Base-by-base conservation (phyloP, 352 stramenopile genomes). In the Phytophthora ramorum region DNA sequence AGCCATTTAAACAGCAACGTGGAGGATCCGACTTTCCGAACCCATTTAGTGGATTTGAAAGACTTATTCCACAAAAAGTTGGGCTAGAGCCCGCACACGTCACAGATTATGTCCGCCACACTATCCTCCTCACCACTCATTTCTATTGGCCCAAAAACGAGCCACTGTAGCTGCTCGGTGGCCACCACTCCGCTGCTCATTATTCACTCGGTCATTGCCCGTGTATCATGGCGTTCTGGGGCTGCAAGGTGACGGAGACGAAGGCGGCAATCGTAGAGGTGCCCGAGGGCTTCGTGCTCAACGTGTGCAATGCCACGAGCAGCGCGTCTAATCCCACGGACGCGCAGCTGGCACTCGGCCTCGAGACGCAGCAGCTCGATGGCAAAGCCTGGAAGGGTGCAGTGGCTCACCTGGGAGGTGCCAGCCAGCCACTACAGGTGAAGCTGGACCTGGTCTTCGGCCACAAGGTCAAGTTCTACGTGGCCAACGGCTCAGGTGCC, bases 371-470 rank as follows among this genome's bases (percentile, higher is more conserved):
- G 63, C 84, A 90, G 65, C 79, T 93, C 34, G 82, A 93, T 60
- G 55, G 58, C 44, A 82, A 78, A 46, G 34, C 56, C 26, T 93
- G 80, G 80, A 93, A 93, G 71, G 84, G 82, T 22, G 72, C 79
- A 5, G 84, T 91, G 26, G 76, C 78, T 17, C 80, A 93, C 51
- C 66, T 93, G 38, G 38, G 38, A 20, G 80, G 79, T 45, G 65
- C 58, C 8, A 63, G 69, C 49, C 69, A 85, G 63, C 78, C 74
- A 30, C 71, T 87, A 54, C 81, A 92, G 62, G 72, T 86, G 34
- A 95, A 95, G 64, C 67, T 95, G 20, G 87, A 95, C 70, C 63
- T 95, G n/a, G 87, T 95, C 9, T 89, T 95, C 49, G 73, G 74
- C 48, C 65, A 75, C 55, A 80, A 91, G 66, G 69, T 90, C 60